Evolutionary conservation across 2,329 filamentous ascomycete species (phyloP).

Genomic region (Curvularia sp.): DNA sequence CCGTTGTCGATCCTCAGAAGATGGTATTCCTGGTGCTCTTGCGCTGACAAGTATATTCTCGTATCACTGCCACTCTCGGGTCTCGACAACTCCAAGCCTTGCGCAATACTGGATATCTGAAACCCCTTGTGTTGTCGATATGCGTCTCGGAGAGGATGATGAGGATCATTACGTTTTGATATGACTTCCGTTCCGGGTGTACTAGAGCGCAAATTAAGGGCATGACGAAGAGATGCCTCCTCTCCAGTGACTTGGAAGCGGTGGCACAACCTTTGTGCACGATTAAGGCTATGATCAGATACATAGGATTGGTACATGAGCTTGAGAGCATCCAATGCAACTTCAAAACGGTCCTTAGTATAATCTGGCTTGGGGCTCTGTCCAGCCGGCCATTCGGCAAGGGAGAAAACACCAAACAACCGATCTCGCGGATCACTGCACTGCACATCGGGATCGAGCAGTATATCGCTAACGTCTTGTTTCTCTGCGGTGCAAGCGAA

Average conservation of each 20-base stretch:
- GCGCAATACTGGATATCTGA: background rate
- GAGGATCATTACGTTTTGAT: background rate
- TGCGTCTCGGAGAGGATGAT: background rate
- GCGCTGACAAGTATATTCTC: background rate
- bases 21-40: background rate
- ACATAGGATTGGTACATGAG: accelerated
- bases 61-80: no score
- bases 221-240: background rate
- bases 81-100: background rate
- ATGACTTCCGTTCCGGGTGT: no score
- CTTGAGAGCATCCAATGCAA: background rate
- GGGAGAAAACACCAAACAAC: background rate
- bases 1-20: background rate
- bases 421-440: slow-evolving; percentile 2
- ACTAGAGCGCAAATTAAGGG: background rate
- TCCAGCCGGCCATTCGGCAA: background rate
- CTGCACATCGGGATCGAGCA: background rate
- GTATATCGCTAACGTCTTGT: background rate
- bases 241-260: background rate
- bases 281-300: background rate
- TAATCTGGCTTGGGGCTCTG: background rate
- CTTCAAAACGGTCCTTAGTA: background rate
- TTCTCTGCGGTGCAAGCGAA: background rate
- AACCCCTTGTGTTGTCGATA: no score
- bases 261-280: background rate